phyloP scores from a whole-genome alignment of 257 asterid genomes.

The Lantana camara region DNA sequence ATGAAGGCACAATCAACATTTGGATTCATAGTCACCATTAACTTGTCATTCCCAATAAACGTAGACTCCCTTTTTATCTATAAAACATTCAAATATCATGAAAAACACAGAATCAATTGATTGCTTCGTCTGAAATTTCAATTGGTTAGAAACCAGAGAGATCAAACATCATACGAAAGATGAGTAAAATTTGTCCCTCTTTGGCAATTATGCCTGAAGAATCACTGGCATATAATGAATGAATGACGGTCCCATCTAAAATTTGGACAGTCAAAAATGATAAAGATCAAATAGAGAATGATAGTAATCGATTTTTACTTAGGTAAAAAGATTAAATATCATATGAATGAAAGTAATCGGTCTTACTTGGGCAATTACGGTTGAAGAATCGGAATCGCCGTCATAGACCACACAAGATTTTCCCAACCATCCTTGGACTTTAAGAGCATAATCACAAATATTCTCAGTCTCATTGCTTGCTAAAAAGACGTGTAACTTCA shows the following conservation, averaged over 20 bases:
- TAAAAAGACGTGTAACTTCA: constrained; percentile 44
- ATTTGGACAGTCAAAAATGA: no score
- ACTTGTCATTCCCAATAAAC: constrained; percentile 52
- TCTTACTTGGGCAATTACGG: constrained; percentile 47
- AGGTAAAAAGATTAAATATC: no score
- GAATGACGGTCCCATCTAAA: no score
- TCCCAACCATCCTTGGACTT: constrained; percentile 33
- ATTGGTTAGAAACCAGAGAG: no score
- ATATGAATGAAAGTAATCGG: no score
- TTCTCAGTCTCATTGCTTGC: constrained; percentile 39
- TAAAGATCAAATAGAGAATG: no score
- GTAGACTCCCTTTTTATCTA: constrained; percentile 61
- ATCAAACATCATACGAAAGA: no score
- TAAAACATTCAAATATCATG: not conserved
- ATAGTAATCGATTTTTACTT: no score
- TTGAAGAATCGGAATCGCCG: constrained; percentile 30
- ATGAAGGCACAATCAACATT: constrained; percentile 77
- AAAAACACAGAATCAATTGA: not conserved
- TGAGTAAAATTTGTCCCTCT: no score
- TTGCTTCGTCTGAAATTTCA: no score
- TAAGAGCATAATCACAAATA: constrained; percentile 38
- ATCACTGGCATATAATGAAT: no score
- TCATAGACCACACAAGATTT: constrained; percentile 36
- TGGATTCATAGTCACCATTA: constrained; percentile 54
- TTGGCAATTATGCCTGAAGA: no score